Evolutionary conservation across 495 filamentous ascomycete species (phyloP).

Genomic region (Neurospora sp.): DNA sequence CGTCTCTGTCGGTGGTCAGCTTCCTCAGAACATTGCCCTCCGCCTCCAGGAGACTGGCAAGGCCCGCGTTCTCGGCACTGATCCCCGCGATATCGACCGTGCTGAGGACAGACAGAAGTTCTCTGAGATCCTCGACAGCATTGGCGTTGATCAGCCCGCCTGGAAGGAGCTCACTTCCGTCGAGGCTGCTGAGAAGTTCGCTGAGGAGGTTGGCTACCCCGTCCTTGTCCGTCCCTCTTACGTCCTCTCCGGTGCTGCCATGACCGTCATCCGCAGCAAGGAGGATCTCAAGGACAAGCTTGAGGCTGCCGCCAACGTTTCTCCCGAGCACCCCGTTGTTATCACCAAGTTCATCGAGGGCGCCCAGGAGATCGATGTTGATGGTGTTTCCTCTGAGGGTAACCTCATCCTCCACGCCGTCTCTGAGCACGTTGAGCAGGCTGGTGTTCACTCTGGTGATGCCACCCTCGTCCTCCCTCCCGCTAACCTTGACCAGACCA

Average conservation of each 20-base stretch:
- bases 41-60: conserved; percentile 84
- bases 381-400: conserved; percentile 81
- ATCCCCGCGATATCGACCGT: conserved; percentile 90
- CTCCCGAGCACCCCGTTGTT: conserved; percentile 96
- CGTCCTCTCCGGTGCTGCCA: conserved; percentile 93
- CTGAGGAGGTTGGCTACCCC: conserved; percentile 80
- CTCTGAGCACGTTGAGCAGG: conserved; percentile 94
- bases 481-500: conserved; percentile 58
- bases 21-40: conserved; percentile 94
- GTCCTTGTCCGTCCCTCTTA: conserved; percentile 95
- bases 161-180: conserved; percentile 97
- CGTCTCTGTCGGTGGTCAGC: conserved; percentile 89
- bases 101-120: conserved; percentile 98
- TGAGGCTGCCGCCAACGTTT: conserved; percentile 79
- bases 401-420: conserved; percentile 87
- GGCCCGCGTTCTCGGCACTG: conserved; percentile 82
- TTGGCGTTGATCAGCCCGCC: conserved; percentile 87
- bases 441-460: conserved; percentile 96
- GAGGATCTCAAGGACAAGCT: conserved; percentile 86
- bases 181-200: conserved; percentile 77
- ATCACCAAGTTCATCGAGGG: conserved; percentile 99
- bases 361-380: conserved; percentile 95
- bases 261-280: conserved; percentile 96
- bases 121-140: conserved; percentile 91
- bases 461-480: conserved; percentile 94